phyloP scores from a whole-genome alignment of 371 early-diverging fungal genomes.

The Amoeboaphelidium protococcarum region DNA sequence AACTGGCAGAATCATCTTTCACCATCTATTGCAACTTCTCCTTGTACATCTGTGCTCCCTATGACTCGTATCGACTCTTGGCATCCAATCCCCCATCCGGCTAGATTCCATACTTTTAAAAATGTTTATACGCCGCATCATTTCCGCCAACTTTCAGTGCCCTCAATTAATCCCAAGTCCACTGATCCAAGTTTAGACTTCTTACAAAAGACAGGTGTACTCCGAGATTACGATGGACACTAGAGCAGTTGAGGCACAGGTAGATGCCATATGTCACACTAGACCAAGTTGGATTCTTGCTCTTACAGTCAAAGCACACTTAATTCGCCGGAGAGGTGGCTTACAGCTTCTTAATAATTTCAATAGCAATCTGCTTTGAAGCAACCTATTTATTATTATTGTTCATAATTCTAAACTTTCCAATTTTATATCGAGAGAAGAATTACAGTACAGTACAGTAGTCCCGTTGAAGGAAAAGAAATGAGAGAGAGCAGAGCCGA shows the following conservation, averaged over 20 bases:
- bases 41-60: constrained; percentile 52
- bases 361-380: too few species aligned
- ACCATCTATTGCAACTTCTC: constrained; percentile 40
- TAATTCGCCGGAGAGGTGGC: too few species aligned
- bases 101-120: constrained; percentile 29
- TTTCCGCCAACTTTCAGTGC: constrained; percentile 75
- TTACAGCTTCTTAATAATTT: too few species aligned
- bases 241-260: constrained; percentile 90
- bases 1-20: constrained; percentile 33
- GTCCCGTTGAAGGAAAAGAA: too few species aligned
- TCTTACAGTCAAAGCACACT: constrained; percentile 89
- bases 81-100: constrained; percentile 28
- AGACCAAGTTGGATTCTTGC: constrained; percentile 91
- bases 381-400: too few species aligned
- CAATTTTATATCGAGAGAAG: too few species aligned
- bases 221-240: constrained; percentile 35
- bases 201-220: constrained; percentile 91
- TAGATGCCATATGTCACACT: constrained; percentile 89
- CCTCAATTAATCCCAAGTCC: constrained; percentile 82
- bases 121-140: constrained; percentile 47
- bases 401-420: too few species aligned
- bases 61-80: constrained; percentile 50
- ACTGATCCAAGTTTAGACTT: constrained; percentile 62
- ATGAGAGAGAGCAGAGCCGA: too few species aligned
- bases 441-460: too few species aligned